These are phyloP conservation scores for Boletus vinaceobasis DNA, from an alignment of 768 basidiomycete species.

Conservation along the genomic window DNA sequence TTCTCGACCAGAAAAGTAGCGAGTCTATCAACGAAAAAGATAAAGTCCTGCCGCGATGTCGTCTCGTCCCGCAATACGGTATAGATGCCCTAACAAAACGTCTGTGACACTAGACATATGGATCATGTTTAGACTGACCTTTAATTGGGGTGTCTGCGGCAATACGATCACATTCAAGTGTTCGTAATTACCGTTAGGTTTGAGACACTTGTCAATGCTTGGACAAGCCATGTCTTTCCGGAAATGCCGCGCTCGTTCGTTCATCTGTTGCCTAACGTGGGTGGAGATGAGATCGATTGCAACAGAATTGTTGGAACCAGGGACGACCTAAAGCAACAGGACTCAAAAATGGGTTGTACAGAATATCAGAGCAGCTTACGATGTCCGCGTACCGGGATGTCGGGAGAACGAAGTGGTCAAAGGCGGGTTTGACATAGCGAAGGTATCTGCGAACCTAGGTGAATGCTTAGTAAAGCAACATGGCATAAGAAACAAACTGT, in stretches of 20 bases:
- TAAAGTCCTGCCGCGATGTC: constrained; percentile 81
- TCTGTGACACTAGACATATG: not conserved
- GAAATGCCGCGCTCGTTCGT: constrained; percentile 72
- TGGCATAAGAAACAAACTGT: constrained; percentile 50
- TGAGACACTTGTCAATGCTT: constrained; percentile 35
- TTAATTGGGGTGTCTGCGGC: constrained; percentile 75
- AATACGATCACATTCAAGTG: constrained; percentile 61
- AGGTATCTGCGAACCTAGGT: constrained; percentile 60
- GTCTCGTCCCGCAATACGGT: constrained; percentile 75
- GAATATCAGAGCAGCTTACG: constrained; percentile 36
- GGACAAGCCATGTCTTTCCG: constrained; percentile 67
- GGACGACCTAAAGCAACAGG: constrained; percentile 73
- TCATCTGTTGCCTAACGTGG: constrained; percentile 81
- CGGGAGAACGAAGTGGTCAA: constrained; percentile 90
- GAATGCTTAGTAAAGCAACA: not conserved
- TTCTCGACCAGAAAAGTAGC: constrained; percentile 82
- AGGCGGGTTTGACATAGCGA: constrained; percentile 92
- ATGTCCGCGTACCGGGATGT: constrained; percentile 88
- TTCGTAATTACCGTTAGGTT: constrained; percentile 37
- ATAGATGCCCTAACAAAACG: constrained; percentile 68
- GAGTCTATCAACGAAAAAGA: constrained; percentile 87
- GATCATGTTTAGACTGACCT: constrained; percentile 43
- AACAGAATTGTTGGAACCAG: constrained; percentile 82
- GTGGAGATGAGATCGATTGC: constrained; percentile 93
- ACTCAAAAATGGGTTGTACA: not conserved